Base-by-base conservation (phyloP, 768 basidiomycete genomes). In the Leccinum boreale region DNA sequence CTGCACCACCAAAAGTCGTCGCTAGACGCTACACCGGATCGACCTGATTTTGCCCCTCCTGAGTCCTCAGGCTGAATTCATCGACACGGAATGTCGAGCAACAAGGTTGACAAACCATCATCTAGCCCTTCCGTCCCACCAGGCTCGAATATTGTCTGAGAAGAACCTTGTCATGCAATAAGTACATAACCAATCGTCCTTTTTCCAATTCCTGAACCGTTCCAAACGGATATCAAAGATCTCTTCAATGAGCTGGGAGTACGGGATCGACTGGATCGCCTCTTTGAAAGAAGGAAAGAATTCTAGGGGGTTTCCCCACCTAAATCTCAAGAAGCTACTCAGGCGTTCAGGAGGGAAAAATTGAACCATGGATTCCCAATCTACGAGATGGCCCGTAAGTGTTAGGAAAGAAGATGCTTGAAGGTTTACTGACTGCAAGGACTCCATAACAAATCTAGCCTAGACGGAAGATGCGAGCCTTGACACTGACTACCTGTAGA, bases 181-280 rank as follows among this genome's bases (percentile, higher is more conserved):
- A 56, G 61, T 58, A 58, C 75, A 76, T n/a, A 74, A 17, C 64
- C 71, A 70, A 28, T 73, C 69, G 17, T 63, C 62, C 44, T 66
- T 67, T 14, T 63, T 49, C 75, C 73, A 74, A 53, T 64, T 12
- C 35, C n/a, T 52, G 60, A 69, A 69, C 17, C 5, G 19, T n/a
- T 48, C 45, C 11, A 60, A 67, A 24, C 60, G 55, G 35, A 67
- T 48, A 47, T 62, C 60, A 51, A 64, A 62, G 3, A 69, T 17
- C 33, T 67, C 65, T 5, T 45, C 45, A 1, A 69, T 50, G 17
- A 62, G 50, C 35, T 54, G 50, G 24, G 55, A 24, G 19, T 60
- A 64, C 5, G 65, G 46, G 3, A 58, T 60, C 12, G 58, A 55
- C 24, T 48, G 35, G 33, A 50, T 29, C 14, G 45, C 54, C 5